A percentile compares a stretch with the other conserved stretches of the same genome.
Conservation (phyloP, 495 filamentous ascomycete genomes). For the Neurospora sp. region DNA sequence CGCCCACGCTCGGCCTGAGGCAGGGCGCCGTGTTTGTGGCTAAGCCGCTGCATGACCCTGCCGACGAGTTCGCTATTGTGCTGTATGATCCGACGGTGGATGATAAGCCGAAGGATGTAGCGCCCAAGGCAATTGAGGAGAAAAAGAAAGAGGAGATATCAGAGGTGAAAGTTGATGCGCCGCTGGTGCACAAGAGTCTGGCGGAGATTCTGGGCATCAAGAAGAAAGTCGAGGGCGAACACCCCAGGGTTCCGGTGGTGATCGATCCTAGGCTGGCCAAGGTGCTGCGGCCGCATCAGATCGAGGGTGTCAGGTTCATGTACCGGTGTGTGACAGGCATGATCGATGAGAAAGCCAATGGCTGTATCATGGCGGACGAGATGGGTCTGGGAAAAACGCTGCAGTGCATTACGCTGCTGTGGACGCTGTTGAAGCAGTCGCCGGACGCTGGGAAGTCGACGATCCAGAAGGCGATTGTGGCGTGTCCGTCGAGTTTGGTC, state of each 20-base stretch:
- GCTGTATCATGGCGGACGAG: conserved; percentile 99
- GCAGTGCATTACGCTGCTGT: conserved; percentile 62
- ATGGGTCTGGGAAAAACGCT: conserved; percentile 98
- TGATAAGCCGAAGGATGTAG: conserved; percentile 51
- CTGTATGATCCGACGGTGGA: conserved; percentile 93
- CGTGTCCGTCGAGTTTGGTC: conserved; percentile 94
- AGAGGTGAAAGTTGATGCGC: conserved; percentile 58
- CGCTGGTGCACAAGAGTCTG: conserved; percentile 82
- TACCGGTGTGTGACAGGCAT: conserved; percentile 88
- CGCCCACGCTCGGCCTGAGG: conserved; percentile 79
- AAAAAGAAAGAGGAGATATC: conserved; percentile 32
- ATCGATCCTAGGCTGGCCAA: conserved; percentile 90
- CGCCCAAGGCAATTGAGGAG: conserved; percentile 39
- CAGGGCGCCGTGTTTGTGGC: conserved; percentile 77
- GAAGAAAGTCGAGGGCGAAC: conserved; percentile 70
- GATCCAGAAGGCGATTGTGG: conserved; percentile 96
- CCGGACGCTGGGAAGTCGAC: conserved; percentile 86
- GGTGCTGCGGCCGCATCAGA: conserved; percentile 90
- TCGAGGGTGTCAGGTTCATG: conserved; percentile 97
- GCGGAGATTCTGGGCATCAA: conserved; percentile 93
- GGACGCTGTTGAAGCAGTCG: conserved; percentile 93
- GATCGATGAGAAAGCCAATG: conserved; percentile 88
- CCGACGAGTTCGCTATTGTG: conserved; percentile 93
- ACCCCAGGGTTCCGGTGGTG: conserved; percentile 88
- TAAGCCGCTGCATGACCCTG: conserved; percentile 87